Evolutionary conservation across 2,329 filamentous ascomycete species (phyloP), one percentile per base, ranked within the genome.

Genomic region (Cladosporium oxysporum): DNA sequence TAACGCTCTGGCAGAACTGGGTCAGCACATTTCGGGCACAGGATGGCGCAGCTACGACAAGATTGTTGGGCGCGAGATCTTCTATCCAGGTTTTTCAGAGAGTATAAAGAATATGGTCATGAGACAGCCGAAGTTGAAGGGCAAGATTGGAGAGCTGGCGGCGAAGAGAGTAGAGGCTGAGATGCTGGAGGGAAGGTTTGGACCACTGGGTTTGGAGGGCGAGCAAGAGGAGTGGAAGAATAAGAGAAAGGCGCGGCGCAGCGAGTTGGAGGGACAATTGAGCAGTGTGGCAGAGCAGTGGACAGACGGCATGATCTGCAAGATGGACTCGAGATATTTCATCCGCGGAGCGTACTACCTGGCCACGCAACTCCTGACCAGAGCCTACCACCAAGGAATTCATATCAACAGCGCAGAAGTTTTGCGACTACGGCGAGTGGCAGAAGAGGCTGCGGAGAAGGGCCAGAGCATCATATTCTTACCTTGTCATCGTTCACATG

Each of bases 251-350:
- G 62, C 69, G n/a, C 64, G 72, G 58, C 59, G 62, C 44, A 68
- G 18, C 14, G 87, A 90, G 72, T 87, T 98, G 65, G 88, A 93
- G 74, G 83, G 83, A 44, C 89, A 89, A 66, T 81, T 99, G 55
- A 84, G 88, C 64, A 89, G 97, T 74, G 89, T 97, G 5, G 91
- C 92, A 4, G 92, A 95, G 69, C 89, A 90, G 70, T 89, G 95
- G 85, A 92, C 93, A 28, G 92, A 97, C 75, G 88, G 90, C 69
- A 98, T 99, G 95, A 97, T 99, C 68, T 98, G 94, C 85, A 99
- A 99, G 80, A 94, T 98, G 85, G 95, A 65, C 21, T 65, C 63
- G 55, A 59, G 37, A 47, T 65, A 65, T 53, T 98, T 98, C 75
- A 97, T 99, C 71, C 84, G 95, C 58, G 88, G 92, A 28, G 94